Evolutionary conservation across 257 asterid genomes (phyloP).

Genomic region (Plectranthus barbatus): DNA sequence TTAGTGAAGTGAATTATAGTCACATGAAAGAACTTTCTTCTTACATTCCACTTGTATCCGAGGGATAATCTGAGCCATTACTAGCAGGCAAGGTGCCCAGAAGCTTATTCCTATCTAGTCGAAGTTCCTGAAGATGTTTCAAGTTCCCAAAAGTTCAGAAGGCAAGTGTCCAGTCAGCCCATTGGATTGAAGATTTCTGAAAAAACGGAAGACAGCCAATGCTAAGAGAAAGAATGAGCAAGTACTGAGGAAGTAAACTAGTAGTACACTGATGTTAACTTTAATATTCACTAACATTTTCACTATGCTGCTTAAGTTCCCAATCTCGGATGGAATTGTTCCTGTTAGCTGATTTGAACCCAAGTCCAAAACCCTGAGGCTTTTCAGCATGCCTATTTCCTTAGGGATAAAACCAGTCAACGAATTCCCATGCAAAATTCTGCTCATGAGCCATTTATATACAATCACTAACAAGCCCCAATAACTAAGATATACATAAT

Average conservation of each 20-base stretch:
- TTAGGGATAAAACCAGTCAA: conserved; percentile 81
- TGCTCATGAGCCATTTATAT: conserved; percentile 16
- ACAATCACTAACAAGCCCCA: conserved; percentile 1
- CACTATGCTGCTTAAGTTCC: conserved; percentile 45
- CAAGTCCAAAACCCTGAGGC: conserved; percentile 70
- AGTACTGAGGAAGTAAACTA: not conserved
- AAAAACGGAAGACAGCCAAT: not conserved
- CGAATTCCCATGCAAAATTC: conserved; percentile 67
- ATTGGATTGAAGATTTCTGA: conserved; percentile 77
- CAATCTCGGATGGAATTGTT: conserved; percentile 75
- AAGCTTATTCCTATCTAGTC: conserved; percentile 70
- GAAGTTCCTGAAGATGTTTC: conserved; percentile 68
- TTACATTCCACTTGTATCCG: conserved; percentile 45
- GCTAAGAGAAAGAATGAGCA: not conserved
- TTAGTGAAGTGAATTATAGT: not conserved
- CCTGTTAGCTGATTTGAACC: conserved; percentile 75
- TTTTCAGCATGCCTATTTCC: conserved; percentile 68
- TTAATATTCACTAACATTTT: conserved; percentile 51
- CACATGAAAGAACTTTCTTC: conserved; percentile 19
- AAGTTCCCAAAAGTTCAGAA: conserved; percentile 61
- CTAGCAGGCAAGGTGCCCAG: conserved; percentile 56
- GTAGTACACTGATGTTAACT: conserved; percentile 8
- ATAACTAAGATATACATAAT: not conserved
- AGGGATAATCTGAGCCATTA: conserved; percentile 37
- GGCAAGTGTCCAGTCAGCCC: conserved; percentile 79